Evolutionary conservation across 441 rosid species (phyloP).

Genomic region (Corymbia calophylla): DNA sequence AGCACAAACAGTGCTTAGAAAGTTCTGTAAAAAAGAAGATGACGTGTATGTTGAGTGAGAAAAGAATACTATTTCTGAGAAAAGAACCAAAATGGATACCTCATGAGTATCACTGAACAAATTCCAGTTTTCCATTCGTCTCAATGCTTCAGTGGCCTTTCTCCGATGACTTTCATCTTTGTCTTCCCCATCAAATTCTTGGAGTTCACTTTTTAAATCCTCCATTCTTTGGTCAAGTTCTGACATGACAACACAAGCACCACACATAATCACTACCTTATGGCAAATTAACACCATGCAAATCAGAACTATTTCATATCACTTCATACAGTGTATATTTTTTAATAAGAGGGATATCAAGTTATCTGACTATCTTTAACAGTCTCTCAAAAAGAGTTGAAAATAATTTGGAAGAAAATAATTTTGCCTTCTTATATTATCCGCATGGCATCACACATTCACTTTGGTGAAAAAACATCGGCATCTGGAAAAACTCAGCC

Average conservation of each 20-base stretch:
- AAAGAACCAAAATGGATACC: constrained; percentile 33
- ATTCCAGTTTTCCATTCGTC: constrained; percentile 97
- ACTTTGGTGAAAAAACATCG: not conserved
- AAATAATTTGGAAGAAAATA: not conserved
- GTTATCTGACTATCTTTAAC: not conserved
- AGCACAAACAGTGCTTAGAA: not conserved
- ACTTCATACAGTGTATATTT: not conserved
- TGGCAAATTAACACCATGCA: not conserved
- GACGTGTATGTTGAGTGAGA: not conserved
- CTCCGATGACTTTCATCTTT: constrained; percentile 72
- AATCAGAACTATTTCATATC: not conserved
- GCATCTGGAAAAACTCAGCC: not conserved
- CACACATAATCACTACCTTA: not conserved
- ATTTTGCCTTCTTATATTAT: not conserved
- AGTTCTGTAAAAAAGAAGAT: not conserved
- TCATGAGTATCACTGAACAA: constrained; percentile 75
- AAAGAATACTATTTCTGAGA: not conserved
- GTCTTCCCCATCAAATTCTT: constrained; percentile 88
- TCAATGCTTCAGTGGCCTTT: constrained; percentile 82
- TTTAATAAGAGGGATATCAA: not conserved
- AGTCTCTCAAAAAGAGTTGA: not conserved
- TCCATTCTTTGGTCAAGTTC: constrained; percentile 99
- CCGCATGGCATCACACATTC: not conserved
- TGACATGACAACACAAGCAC: constrained; percentile 21
- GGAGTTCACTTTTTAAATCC: constrained; percentile 89